phyloP scores from a whole-genome alignment of 768 basidiomycete species.

The Suillus subluteus region DNA sequence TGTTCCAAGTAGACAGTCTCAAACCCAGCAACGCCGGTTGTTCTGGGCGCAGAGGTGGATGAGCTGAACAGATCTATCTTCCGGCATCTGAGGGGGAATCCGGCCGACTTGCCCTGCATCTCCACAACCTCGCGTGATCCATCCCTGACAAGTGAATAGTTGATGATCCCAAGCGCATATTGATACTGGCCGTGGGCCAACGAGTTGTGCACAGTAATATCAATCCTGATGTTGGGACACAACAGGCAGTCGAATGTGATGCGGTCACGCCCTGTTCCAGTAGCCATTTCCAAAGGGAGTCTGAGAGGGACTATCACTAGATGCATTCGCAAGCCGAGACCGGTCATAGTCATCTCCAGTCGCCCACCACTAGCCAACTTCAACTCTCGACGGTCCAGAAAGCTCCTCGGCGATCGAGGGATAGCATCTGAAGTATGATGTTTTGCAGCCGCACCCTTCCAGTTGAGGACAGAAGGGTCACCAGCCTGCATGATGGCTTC shows the following conservation, averaged over 20 bases:
- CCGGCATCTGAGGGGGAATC: neutral
- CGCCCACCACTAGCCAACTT: neutral
- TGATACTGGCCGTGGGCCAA: neutral
- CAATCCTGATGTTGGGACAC: neutral
- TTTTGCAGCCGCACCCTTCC: slow-evolving; percentile 1
- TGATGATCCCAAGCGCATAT: slow-evolving; percentile 4
- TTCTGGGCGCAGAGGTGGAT: neutral
- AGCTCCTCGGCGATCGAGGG: neutral
- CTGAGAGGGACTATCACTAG: neutral
- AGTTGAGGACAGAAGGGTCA: slow-evolving; percentile 12
- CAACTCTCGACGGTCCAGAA: neutral
- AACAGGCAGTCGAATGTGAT: neutral
- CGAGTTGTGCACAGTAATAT: neutral
- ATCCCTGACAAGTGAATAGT: neutral
- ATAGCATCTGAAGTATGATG: neutral
- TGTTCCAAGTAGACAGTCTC: neutral
- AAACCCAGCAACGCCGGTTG: neutral
- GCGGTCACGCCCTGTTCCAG: neutral
- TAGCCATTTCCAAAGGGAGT: neutral
- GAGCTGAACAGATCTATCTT: neutral
- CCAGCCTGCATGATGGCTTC: slow-evolving; percentile 14
- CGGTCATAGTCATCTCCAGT: slow-evolving; percentile 2
- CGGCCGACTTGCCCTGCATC: neutral
- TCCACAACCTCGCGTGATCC: neutral
- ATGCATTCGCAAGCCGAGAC: neutral